A percentile compares a stretch with the other conserved stretches of the same genome.
These are phyloP conservation scores for Rostrohypoxylon terebratum DNA, from an alignment of 495 filamentous ascomycete genomes.

Conservation along the genomic window DNA sequence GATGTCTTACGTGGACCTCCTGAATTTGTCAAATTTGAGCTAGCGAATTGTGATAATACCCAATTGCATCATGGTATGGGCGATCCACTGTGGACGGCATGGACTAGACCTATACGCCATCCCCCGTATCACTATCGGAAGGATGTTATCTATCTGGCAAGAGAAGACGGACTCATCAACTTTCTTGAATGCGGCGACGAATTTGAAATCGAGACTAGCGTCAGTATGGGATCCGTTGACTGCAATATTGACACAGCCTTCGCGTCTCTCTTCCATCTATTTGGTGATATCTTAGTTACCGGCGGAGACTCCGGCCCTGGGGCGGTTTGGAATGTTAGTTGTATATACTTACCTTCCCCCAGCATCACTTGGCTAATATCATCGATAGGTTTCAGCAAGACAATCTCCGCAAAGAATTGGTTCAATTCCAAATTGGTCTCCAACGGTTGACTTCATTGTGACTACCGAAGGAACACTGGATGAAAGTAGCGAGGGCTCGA, in stretches of 20 bases:
- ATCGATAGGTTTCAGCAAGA: constrained; percentile 53
- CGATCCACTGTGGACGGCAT: constrained; percentile 67
- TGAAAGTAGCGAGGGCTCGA: constrained; percentile 20
- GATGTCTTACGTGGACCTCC: constrained; percentile 65
- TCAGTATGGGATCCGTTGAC: constrained; percentile 68
- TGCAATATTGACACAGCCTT: constrained; percentile 75
- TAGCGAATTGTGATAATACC: constrained; percentile 48
- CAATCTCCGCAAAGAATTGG: constrained; percentile 61
- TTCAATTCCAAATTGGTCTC: constrained; percentile 80
- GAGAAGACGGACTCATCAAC: constrained; percentile 81
- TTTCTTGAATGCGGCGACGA: constrained; percentile 72
- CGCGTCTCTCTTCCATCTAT: constrained; percentile 62
- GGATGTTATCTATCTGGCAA: constrained; percentile 81
- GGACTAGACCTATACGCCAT: constrained; percentile 77
- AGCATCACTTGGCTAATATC: constrained; percentile 34
- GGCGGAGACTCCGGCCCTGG: constrained; percentile 87
- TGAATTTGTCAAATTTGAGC: constrained; percentile 54
- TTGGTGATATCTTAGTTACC: constrained; percentile 80
- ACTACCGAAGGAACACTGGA: constrained; percentile 48
- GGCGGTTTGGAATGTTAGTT: constrained; percentile 75
- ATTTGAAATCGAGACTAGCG: constrained; percentile 60
- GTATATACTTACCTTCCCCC: constrained; percentile 12
- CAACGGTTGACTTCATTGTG: constrained; percentile 76
- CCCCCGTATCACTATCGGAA: constrained; percentile 66
- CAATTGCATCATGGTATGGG: constrained; percentile 54